A percentile compares a stretch with the other conserved stretches of the same genome.
Evolutionary conservation across 2,329 filamentous ascomycete genomes (phyloP).

Genomic region (Sclerotinia spermophila): DNA sequence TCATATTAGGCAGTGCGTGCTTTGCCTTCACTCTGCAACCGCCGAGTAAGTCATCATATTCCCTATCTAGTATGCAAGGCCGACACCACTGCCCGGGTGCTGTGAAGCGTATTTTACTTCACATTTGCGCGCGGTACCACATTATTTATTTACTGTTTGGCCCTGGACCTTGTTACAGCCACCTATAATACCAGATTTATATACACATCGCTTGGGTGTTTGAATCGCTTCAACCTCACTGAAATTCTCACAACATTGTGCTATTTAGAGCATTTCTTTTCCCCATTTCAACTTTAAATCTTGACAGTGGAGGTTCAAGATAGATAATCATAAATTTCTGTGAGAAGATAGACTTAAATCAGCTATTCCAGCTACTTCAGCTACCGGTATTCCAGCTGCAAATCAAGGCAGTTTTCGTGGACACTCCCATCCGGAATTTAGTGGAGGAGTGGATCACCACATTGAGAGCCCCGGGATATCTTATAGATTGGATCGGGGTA

Average conservation of each 20-base stretch:
- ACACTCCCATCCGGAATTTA: constrained; percentile 29
- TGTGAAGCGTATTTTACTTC: constrained; percentile 16
- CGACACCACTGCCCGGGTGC: constrained; percentile 22
- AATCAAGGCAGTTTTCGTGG: constrained; percentile 16
- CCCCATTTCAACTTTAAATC: background rate
- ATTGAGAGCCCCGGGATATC: constrained; percentile 9
- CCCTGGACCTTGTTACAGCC: constrained; percentile 18
- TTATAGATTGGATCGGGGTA: constrained; percentile 2
- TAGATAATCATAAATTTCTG: background rate
- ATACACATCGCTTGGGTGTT: constrained; percentile 26
- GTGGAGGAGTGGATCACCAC: constrained; percentile 23
- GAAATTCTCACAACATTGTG: background rate
- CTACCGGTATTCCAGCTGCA: background rate
- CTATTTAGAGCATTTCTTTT: background rate
- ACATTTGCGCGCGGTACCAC: constrained; percentile 11
- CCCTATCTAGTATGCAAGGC: constrained; percentile 12
- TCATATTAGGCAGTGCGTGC: constrained; percentile 6
- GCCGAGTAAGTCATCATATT: constrained; percentile 19
- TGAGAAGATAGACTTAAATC: background rate
- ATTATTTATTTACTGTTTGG: constrained; percentile 6
- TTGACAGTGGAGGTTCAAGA: constrained; percentile 18
- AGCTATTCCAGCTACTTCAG: background rate
- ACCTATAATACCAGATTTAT: constrained; percentile 30
- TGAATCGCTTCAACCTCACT: background rate
- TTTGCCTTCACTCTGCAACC: constrained; percentile 18